Percentiles rank a stretch among this genome's conserved stretches.
These are phyloP conservation scores for Phaeomoniella chlamydospora DNA, from an alignment of 2,329 filamentous ascomycete genomes.

Conservation along the genomic window DNA sequence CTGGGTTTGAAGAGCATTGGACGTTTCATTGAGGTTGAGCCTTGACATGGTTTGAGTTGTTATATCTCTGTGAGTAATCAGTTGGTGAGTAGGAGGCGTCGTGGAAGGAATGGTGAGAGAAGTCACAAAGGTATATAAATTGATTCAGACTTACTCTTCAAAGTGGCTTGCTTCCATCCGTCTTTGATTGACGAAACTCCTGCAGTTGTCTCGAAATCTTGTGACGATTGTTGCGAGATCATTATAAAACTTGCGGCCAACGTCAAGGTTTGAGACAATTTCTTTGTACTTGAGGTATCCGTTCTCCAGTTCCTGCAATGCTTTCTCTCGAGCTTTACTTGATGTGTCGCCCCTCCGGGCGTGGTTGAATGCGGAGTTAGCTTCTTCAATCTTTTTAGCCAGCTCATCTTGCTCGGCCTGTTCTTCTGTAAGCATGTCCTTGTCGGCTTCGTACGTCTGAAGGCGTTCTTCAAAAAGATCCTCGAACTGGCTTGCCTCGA, in stretches of 20 bases:
- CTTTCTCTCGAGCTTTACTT: conserved; percentile 64
- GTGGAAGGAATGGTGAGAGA: conserved; percentile 1
- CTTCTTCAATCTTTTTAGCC: conserved; percentile 52
- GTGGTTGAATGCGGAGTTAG: conserved; percentile 63
- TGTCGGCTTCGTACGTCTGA: conserved; percentile 65
- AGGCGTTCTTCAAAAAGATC: conserved; percentile 75
- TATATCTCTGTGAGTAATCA: conserved; percentile 31
- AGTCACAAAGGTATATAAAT: background rate
- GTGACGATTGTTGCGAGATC: conserved; percentile 80
- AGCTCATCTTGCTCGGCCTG: conserved; percentile 61
- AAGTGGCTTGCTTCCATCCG: conserved; percentile 66
- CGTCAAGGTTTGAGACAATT: conserved; percentile 80
- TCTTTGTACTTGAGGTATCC: conserved; percentile 96
- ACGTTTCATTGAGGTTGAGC: conserved; percentile 32
- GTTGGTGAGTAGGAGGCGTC: background rate
- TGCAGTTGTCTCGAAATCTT: conserved; percentile 67
- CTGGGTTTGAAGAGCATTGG: conserved; percentile 23
- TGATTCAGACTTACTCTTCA: conserved; percentile 54
- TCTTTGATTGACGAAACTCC: conserved; percentile 64
- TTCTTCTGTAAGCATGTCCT: conserved; percentile 57
- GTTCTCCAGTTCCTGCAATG: conserved; percentile 74
- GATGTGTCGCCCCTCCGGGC: conserved; percentile 55
- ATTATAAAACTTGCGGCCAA: conserved; percentile 92
- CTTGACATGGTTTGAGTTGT: conserved; percentile 41
- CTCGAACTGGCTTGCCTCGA: conserved; percentile 85